A percentile compares a stretch with the other conserved stretches of the same genome.
phyloP scores from a whole-genome alignment of 441 rosid genomes.

The Syzygium malaccense region DNA sequence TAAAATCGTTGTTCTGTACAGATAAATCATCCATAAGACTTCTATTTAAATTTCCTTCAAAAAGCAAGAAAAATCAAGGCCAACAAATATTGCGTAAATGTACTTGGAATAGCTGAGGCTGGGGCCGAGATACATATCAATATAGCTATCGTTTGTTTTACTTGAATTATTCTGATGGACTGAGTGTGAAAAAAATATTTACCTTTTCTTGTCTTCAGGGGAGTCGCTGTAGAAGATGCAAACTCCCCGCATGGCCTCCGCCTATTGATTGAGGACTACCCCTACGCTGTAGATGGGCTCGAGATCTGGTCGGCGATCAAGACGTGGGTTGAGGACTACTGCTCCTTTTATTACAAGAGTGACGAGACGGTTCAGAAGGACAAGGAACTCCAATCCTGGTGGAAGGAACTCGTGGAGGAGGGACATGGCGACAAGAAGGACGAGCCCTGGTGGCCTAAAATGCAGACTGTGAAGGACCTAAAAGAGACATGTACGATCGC shows the following conservation, averaged over 20 bases:
- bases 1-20: slow-evolving; percentile 1
- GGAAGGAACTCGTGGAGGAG: slow-evolving; percentile 12
- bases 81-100: background rate
- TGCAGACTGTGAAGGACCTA: slow-evolving; percentile 1
- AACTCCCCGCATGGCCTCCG: slow-evolving; percentile 58
- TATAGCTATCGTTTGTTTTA: background rate
- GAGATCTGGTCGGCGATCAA: slow-evolving; percentile 13
- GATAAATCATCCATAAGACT: background rate
- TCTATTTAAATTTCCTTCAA: background rate
- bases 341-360: slow-evolving; percentile 7
- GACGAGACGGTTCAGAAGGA: slow-evolving; percentile 1
- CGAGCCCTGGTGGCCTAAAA: slow-evolving; percentile 19
- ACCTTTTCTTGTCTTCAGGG: slow-evolving; percentile 35
- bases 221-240: slow-evolving; percentile 70
- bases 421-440: slow-evolving; percentile 14
- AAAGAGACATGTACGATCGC: slow-evolving; percentile 2
- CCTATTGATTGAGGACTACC: slow-evolving; percentile 69
- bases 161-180: background rate
- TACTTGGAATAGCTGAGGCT: background rate
- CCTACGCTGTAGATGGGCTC: slow-evolving; percentile 63
- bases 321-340: slow-evolving; percentile 12
- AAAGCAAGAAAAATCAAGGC: background rate
- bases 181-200: background rate
- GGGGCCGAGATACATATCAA: background rate
- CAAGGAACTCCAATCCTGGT: slow-evolving; percentile 10